Evolutionary conservation across 257 asterid species (phyloP).

Genomic region (Linderniella brevidens): DNA sequence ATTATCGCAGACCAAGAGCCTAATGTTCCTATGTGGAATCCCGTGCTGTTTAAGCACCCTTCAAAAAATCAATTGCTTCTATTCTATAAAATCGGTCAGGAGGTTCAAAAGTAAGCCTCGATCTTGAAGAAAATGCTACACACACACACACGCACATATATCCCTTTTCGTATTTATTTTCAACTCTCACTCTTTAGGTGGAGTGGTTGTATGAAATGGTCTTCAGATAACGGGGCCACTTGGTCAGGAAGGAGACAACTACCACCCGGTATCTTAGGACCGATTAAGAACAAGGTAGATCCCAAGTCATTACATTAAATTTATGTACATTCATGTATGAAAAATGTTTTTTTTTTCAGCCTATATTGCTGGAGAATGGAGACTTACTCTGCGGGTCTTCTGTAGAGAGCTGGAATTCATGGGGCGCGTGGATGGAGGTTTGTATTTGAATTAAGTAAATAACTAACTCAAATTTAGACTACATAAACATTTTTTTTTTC

Average conservation of each 20-base stretch:
- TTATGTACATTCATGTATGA: neutral
- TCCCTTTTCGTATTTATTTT: neutral
- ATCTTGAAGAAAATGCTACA: too few relatives aligned
- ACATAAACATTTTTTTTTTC: too few relatives aligned
- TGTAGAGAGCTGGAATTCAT: conserved; percentile 96
- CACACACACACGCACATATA: neutral
- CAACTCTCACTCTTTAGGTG: conserved; percentile 44
- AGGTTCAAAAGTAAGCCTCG: conserved; percentile 66
- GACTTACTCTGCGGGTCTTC: conserved; percentile 93
- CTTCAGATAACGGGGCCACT: conserved; percentile 57
- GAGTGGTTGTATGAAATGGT: conserved; percentile 92
- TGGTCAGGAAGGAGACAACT: conserved; percentile 82
- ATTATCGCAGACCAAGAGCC: conserved; percentile 60
- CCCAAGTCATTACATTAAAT: neutral
- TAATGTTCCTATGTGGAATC: conserved; percentile 89
- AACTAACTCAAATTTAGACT: too few relatives aligned
- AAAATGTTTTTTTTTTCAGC: conserved; percentile 26
- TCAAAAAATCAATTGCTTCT: conserved; percentile 44
- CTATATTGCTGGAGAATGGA: conserved; percentile 72
- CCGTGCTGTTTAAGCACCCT: conserved; percentile 62
- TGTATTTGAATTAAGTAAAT: too few relatives aligned
- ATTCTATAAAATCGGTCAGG: conserved; percentile 74
- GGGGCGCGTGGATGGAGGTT: conserved; percentile 99
- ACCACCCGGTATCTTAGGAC: conserved; percentile 96
- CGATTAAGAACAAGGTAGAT: conserved; percentile 75